Conservation (phyloP, 495 filamentous ascomycete genomes). For the Penicillium angulare region DNA sequence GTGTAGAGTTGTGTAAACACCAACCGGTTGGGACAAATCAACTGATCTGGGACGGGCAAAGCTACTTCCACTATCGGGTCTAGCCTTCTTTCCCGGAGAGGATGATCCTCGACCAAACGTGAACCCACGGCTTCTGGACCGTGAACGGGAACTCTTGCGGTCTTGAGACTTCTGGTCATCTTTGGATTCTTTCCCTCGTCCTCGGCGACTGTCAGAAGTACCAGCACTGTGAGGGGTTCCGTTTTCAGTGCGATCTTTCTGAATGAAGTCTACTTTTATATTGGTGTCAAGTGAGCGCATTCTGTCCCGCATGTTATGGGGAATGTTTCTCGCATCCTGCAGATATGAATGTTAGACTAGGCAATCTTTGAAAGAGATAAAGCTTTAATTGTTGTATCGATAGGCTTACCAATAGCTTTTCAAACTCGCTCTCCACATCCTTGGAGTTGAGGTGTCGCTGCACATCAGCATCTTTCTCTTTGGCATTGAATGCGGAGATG, state of each 20-base stretch:
- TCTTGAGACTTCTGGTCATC: conserved; percentile 34
- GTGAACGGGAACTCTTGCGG: conserved; percentile 54
- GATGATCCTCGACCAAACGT: conserved; percentile 63
- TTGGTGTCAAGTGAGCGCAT: conserved; percentile 86
- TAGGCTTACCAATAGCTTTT: conserved; percentile 44
- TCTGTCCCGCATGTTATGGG: conserved; percentile 86
- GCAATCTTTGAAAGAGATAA: neutral
- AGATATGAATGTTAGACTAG: conserved; percentile 45
- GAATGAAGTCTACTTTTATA: conserved; percentile 93
- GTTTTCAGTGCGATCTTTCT: conserved; percentile 75
- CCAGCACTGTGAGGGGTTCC: conserved; percentile 35
- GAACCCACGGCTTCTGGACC: conserved; percentile 76
- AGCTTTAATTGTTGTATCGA: too few species aligned
- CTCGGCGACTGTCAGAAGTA: conserved; percentile 39
- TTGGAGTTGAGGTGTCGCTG: conserved; percentile 43
- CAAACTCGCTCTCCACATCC: conserved; percentile 50
- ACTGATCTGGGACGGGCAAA: conserved; percentile 44
- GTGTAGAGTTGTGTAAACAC: conserved; percentile 46
- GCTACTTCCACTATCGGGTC: conserved; percentile 43
- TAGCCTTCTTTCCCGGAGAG: conserved; percentile 56
- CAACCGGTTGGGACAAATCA: conserved; percentile 42
- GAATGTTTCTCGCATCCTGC: conserved; percentile 84
- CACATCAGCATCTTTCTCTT: conserved; percentile 42
- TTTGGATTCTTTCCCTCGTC: conserved; percentile 40
- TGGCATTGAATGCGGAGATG: conserved; percentile 59